Evolutionary conservation across 139 green algal genomes (phyloP).

Genomic region (Nannochloris sp.): DNA sequence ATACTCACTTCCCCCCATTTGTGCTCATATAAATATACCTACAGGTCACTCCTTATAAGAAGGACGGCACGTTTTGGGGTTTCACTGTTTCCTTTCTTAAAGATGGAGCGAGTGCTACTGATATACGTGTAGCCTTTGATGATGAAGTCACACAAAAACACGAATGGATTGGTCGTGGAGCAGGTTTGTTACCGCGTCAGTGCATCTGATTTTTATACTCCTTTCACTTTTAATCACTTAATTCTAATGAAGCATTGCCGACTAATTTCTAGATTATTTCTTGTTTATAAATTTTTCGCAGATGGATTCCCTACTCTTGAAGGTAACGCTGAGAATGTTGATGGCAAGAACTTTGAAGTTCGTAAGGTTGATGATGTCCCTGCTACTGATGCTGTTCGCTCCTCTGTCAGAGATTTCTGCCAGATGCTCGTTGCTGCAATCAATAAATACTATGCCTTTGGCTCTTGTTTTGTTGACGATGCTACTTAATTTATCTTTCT

Average conservation of each 20-base stretch:
- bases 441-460: conserved; percentile 85
- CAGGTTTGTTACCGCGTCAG: conserved; percentile 28
- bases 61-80: conserved; percentile 43
- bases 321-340: conserved; percentile 53
- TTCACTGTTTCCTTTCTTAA: conserved; percentile 61
- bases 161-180: conserved; percentile 65
- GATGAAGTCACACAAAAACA: conserved; percentile 45
- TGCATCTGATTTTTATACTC: background rate
- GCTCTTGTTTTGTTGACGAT: conserved; percentile 74
- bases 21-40: background rate
- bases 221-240: background rate
- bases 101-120: conserved; percentile 47
- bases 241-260: background rate
- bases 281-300: background rate
- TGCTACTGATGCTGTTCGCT: conserved; percentile 50
- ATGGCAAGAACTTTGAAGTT: conserved; percentile 73
- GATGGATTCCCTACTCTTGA: conserved; percentile 70
- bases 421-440: conserved; percentile 54
- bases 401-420: conserved; percentile 60
- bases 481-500: conserved; percentile 27
- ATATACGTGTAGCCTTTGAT: conserved; percentile 69
- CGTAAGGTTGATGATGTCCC: conserved; percentile 36
- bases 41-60: conserved; percentile 15
- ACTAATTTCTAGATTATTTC: background rate
- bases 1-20: background rate